Evolutionary conservation across 2,329 filamentous ascomycete genomes (phyloP).

Genomic region (Ascochyta pisi): DNA sequence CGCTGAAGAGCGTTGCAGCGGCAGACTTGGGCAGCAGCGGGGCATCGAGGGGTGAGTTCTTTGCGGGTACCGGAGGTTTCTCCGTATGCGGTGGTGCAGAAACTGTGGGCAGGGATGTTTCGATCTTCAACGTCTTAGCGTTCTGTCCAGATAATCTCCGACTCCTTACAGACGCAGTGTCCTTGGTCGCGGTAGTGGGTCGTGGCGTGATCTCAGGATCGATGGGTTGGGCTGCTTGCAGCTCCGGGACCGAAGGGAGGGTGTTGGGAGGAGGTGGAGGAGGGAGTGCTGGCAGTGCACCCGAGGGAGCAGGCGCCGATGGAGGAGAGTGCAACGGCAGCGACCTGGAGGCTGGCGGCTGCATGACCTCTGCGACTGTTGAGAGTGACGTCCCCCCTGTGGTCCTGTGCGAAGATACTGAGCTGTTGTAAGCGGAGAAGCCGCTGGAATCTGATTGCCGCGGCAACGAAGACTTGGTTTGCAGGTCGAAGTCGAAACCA

Average conservation of each 20-base stretch:
- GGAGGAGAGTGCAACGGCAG: conserved; percentile 38
- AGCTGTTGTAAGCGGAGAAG: conserved; percentile 85
- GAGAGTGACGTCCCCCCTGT: conserved; percentile 73
- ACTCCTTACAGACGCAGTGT: conserved; percentile 66
- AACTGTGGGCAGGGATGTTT: conserved; percentile 64
- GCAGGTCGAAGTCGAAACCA: conserved; percentile 77
- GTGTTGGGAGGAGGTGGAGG: conserved; percentile 32
- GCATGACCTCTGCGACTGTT: conserved; percentile 71
- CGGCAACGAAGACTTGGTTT: conserved; percentile 71
- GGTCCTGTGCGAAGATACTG: conserved; percentile 74
- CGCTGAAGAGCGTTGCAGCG: conserved; percentile 37
- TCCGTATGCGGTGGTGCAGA: conserved; percentile 44
- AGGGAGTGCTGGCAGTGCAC: conserved; percentile 38
- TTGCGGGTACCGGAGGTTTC: conserved; percentile 40
- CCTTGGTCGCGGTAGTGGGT: conserved; percentile 34
- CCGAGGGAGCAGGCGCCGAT: conserved; percentile 38
- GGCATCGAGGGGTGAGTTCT: conserved; percentile 42
- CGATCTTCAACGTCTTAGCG: conserved; percentile 84
- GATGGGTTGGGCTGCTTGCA: conserved; percentile 30
- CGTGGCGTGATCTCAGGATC: conserved; percentile 40
- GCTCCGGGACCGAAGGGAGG: conserved; percentile 41
- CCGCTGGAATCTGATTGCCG: conserved; percentile 84
- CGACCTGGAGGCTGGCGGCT: conserved; percentile 48
- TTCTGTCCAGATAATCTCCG: conserved; percentile 82
- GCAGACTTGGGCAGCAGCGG: conserved; percentile 47